Evolutionary conservation across 805 yeast genomes (phyloP).

Genomic region (Ogataea minuta): DNA sequence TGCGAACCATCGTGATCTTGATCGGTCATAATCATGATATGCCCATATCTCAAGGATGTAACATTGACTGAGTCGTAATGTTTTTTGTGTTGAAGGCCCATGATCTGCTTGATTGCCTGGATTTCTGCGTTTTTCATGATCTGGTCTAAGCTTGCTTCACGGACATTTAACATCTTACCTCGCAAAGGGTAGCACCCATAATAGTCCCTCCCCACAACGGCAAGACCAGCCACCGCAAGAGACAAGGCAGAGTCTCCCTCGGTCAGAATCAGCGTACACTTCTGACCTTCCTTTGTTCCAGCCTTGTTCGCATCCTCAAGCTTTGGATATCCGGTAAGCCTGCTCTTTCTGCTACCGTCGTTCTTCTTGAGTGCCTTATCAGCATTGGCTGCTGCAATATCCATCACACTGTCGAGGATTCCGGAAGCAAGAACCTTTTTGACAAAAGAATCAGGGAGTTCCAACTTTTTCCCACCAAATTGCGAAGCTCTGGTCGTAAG

Average conservation of each 20-base stretch:
- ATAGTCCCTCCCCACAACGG: slow-evolving; percentile 92
- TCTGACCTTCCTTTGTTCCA: slow-evolving; percentile 87
- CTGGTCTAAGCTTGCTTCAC: slow-evolving; percentile 97
- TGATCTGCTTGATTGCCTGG: slow-evolving; percentile 90
- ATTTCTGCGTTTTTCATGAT: slow-evolving; percentile 90
- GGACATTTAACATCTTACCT: slow-evolving; percentile 91
- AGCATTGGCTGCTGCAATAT: slow-evolving; percentile 84
- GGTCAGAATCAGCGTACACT: slow-evolving; percentile 89
- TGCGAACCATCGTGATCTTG: slow-evolving; percentile 99
- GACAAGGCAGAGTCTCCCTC: slow-evolving; percentile 97
- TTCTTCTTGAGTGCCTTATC: slow-evolving; percentile 82
- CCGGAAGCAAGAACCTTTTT: slow-evolving; percentile 68
- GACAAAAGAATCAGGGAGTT: slow-evolving; percentile 74
- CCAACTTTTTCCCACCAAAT: slow-evolving; percentile 79
- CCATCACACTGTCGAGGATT: slow-evolving; percentile 69
- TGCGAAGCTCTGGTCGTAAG: slow-evolving; percentile 84
- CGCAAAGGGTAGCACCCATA: slow-evolving; percentile 95
- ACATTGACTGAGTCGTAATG: slow-evolving; percentile 61
- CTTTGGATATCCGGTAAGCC: slow-evolving; percentile 87
- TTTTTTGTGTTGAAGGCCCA: slow-evolving; percentile 93
- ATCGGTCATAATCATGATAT: slow-evolving; percentile 98
- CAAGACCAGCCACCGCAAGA: slow-evolving; percentile 87
- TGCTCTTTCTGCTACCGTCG: slow-evolving; percentile 80
- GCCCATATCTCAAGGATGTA: slow-evolving; percentile 84
- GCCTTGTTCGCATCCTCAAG: slow-evolving; percentile 95